Conservation (phyloP, 108 stramenopile species). For the Epipyxis sp. region DNA sequence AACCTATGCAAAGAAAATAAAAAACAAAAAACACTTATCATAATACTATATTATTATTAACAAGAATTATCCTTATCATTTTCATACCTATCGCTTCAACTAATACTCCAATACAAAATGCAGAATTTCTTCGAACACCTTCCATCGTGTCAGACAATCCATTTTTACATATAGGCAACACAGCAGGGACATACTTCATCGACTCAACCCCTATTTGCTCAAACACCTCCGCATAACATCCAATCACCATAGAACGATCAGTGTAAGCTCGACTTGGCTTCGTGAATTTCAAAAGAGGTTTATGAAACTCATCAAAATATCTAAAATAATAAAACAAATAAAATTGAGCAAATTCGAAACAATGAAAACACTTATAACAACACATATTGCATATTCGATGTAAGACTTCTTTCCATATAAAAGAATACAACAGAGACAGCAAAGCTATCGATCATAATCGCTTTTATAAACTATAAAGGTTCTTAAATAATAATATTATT, state of each 20-base stretch:
- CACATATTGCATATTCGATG: too few relatives aligned
- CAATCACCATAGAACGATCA: constrained; percentile 89
- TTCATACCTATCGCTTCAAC: constrained; percentile 72
- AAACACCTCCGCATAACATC: constrained; percentile 87
- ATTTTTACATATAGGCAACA: constrained; percentile 40
- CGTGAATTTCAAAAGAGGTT: constrained; percentile 74
- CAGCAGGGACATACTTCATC: constrained; percentile 70
- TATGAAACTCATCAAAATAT: constrained; percentile 19
- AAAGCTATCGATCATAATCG: too few relatives aligned
- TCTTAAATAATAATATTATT: too few relatives aligned
- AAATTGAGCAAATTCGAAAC: too few relatives aligned
- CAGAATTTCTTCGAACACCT: constrained; percentile 66
- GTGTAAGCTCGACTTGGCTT: constrained; percentile 77
- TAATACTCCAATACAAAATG: constrained; percentile 82
- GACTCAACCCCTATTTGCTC: constrained; percentile 67
- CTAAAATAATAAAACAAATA: too few relatives aligned
- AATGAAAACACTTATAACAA: too few relatives aligned
- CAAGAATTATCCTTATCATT: constrained; percentile 63
- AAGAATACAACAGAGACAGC: too few relatives aligned
- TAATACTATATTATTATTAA: constrained; percentile 37
- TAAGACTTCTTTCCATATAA: too few relatives aligned
- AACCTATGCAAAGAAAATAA: too few relatives aligned
- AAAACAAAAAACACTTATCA: too few relatives aligned
- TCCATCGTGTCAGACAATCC: constrained; percentile 71
- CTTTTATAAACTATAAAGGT: too few relatives aligned